phyloP scores from a whole-genome alignment of 192 early-diverging fungal species.

The Mortierella hygrophila region DNA sequence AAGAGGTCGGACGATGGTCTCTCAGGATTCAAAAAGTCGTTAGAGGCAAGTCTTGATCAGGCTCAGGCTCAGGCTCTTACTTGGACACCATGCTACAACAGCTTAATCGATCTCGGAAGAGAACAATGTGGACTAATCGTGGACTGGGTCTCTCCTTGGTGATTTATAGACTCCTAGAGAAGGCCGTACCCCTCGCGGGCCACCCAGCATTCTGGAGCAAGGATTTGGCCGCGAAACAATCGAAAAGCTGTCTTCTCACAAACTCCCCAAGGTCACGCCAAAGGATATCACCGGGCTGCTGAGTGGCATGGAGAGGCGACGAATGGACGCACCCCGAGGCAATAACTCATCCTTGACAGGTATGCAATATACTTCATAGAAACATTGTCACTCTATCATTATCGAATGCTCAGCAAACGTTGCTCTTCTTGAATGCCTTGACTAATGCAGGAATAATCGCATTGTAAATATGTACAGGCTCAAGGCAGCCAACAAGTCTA shows the following conservation, averaged over 20 bases:
- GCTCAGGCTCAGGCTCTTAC: neutral
- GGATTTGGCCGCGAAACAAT: constrained; percentile 55
- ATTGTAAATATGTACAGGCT: constrained; percentile 5
- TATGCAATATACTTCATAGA: neutral
- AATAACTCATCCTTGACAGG: constrained; percentile 11
- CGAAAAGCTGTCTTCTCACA: constrained; percentile 43
- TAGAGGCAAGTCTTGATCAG: constrained; percentile 28
- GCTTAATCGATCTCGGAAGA: neutral
- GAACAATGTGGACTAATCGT: neutral
- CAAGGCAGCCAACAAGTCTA: constrained; percentile 11
- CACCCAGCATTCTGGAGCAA: constrained; percentile 48
- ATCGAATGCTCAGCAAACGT: neutral
- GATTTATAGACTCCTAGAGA: constrained; percentile 34
- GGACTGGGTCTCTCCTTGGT: neutral
- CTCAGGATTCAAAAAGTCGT: constrained; percentile 39
- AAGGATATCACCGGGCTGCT: constrained; percentile 53
- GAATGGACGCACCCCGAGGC: constrained; percentile 21
- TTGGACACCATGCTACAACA: neutral
- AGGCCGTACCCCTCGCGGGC: constrained; percentile 39
- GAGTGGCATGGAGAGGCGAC: constrained; percentile 50
- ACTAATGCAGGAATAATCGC: neutral
- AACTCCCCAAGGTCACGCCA: constrained; percentile 49
- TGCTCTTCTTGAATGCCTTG: neutral
- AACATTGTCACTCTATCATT: neutral
- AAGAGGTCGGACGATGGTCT: constrained; percentile 58